Evolutionary conservation across 2,329 filamentous ascomycete species (phyloP).

Genomic region (Cercospora sojina): DNA sequence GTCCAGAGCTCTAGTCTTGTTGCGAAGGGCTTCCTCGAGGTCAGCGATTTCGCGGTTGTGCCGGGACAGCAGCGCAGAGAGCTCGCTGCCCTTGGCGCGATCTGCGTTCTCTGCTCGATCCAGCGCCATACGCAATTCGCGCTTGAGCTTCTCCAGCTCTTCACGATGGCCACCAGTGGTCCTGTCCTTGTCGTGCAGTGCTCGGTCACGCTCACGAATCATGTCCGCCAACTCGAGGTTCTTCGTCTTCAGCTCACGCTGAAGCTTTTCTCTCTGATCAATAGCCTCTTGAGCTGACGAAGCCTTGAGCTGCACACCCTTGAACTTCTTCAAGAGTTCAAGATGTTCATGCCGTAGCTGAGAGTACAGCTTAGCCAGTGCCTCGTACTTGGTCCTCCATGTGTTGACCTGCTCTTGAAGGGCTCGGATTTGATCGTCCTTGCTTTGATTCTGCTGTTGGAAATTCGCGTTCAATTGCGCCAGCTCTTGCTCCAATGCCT

Average conservation of each 20-base stretch:
- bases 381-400: conserved; percentile 96
- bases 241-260: conserved; percentile 98
- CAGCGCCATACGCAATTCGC: conserved; percentile 86
- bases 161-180: conserved; percentile 84
- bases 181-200: conserved; percentile 88
- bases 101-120: conserved; percentile 92
- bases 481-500: conserved; percentile 85
- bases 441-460: conserved; percentile 80
- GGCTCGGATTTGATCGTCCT: conserved; percentile 89
- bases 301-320: conserved; percentile 91
- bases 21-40: conserved; percentile 83
- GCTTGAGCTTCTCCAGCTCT: conserved; percentile 89
- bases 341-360: conserved; percentile 93
- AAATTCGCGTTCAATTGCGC: conserved; percentile 77
- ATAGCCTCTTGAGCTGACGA: conserved; percentile 97
- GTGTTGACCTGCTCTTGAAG: conserved; percentile 97
- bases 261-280: conserved; percentile 87
- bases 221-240: conserved; percentile 98
- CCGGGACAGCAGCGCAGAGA: conserved; percentile 90
- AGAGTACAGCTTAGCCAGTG: conserved; percentile 93
- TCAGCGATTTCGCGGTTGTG: conserved; percentile 98
- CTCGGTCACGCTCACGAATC: conserved; percentile 94
- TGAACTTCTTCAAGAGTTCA: conserved; percentile 93
- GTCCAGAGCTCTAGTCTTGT: conserved; percentile 83
- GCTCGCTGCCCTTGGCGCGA: conserved; percentile 87